phyloP scores from a whole-genome alignment of 345 rosid species.

The Euphorbia tirucalli region DNA sequence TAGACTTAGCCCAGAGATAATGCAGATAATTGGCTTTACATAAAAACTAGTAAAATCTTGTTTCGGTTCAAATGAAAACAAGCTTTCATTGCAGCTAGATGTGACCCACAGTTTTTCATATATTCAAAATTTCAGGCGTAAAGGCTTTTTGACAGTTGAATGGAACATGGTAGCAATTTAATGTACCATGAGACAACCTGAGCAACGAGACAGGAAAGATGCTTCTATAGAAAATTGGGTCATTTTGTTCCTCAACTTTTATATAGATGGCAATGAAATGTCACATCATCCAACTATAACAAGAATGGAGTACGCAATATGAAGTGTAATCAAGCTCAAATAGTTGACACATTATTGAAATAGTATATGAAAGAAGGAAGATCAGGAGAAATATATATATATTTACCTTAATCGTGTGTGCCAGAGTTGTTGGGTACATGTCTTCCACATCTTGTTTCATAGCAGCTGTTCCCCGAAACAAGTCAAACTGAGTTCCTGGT shows the following conservation, averaged over 20 bases:
- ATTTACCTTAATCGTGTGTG: slow-evolving; percentile 80
- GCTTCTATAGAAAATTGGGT: not conserved
- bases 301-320: not conserved
- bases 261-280: not conserved
- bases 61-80: not conserved
- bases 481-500: slow-evolving; percentile 96
- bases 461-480: slow-evolving; percentile 95
- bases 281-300: not conserved
- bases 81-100: not conserved
- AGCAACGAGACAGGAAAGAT: not conserved
- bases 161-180: not conserved
- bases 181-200: not conserved
- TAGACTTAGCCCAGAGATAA: not conserved
- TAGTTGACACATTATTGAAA: not conserved
- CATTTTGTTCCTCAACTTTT: not conserved
- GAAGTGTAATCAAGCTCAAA: not conserved
- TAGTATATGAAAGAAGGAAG: not conserved
- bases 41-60: not conserved
- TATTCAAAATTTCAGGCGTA: not conserved
- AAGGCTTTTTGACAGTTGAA: not conserved
- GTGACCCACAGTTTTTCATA: not conserved
- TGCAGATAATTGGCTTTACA: not conserved
- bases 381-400: not conserved
- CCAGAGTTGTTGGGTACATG: slow-evolving; percentile 70
- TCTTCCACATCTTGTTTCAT: slow-evolving; percentile 98